These are phyloP conservation scores for Skeletonema costatum DNA, from an alignment of 108 stramenopile genomes.

Conservation along the genomic window DNA sequence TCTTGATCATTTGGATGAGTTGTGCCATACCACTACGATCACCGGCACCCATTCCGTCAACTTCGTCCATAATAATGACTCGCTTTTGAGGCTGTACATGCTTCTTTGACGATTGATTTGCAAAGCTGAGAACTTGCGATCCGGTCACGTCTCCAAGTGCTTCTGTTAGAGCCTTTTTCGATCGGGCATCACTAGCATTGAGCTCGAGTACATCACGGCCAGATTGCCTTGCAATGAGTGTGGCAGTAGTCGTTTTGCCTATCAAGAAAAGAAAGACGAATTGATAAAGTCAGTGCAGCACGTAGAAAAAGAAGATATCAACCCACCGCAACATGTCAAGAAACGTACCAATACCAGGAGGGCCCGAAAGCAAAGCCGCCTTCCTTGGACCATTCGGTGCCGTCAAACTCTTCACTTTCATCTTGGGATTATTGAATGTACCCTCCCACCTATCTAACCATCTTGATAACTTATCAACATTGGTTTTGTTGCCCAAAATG, in stretches of 20 bases:
- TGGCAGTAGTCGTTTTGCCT: conserved; percentile 90
- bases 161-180: conserved; percentile 77
- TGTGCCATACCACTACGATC: conserved; percentile 94
- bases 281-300: background rate
- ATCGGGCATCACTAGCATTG: conserved; percentile 96
- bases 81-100: conserved; percentile 44
- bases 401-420: conserved; percentile 17
- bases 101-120: conserved; percentile 9
- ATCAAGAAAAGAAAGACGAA: background rate
- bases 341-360: conserved; percentile 93
- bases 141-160: conserved; percentile 83
- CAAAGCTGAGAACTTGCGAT: conserved; percentile 66
- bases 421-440: conserved; percentile 62
- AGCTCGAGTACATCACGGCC: conserved; percentile 94
- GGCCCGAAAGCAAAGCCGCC: conserved; percentile 95
- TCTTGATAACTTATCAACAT: conserved; percentile 54
- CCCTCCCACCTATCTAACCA: conserved; percentile 88
- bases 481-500: conserved; percentile 83
- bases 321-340: background rate
- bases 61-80: conserved; percentile 98
- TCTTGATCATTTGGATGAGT: conserved; percentile 96
- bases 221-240: conserved; percentile 77
- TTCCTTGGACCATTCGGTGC: conserved; percentile 71
- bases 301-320: background rate
- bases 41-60: conserved; percentile 98